Base-by-base conservation (phyloP, 2,329 filamentous ascomycete species). In the Alternaria tenuissima region DNA sequence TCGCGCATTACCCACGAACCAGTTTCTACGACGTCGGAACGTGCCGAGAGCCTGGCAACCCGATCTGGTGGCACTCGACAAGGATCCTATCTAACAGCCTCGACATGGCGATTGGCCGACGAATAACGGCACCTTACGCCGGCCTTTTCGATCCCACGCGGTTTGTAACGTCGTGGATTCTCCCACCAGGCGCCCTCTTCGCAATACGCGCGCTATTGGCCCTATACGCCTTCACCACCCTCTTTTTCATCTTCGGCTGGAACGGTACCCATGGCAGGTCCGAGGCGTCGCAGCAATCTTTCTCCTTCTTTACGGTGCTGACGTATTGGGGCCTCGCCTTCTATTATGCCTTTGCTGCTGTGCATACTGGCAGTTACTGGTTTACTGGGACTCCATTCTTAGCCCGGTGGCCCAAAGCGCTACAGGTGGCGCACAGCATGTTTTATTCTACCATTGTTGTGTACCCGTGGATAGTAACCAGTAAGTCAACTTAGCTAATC, bases 261-360 rank as follows among this genome's bases (percentile, higher is more conserved):
- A 80, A 86, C 61, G 88, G 88, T 71, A 80, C 82, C n/a, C 83
- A 87, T 74, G 75, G 78, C 34, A 63, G 84, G 49, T 84, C 83
- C 73, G 65, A 73, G 34, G 73, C 71, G 1, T 71, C 72, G 11
- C 80, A 82, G 53, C 78, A 82, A 46, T 85, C 84, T 46, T 95
- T 96, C 81, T 92, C 89, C 70, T 96, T 88, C 83, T 96, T 96
- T 82, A 96, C 93, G 28, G 83, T 89, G 71, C 82, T 95, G 59
- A 92, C 90, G 9, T 95, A 90, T 83, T 95, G 91, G 91, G 91
- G 91, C 2, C 80, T 94, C 36, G 88, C 86, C 24, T 94, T 94
- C 80, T 96, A 96, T 83, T 89, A 90, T 75, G 82, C 88, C 57
- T 81, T 89, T 71, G 84, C 90, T 1, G 83, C 89, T 18, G 63